Evolutionary conservation across 306 rosid species (phyloP), one percentile per base, ranked within the genome.

Genomic region (Pyrus pyrifolia): DNA sequence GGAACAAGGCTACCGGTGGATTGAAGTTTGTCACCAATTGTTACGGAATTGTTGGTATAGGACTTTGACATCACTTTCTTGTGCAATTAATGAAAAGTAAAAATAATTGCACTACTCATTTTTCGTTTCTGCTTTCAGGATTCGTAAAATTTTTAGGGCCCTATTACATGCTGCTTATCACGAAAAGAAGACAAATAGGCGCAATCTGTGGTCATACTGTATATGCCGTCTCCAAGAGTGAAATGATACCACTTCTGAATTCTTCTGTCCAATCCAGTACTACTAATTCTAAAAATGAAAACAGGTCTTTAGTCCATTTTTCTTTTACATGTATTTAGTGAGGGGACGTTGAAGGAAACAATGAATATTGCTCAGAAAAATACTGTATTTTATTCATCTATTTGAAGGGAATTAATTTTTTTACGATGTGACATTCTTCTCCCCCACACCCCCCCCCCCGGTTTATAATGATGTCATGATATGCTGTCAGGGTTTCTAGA

Each of bases 91-190:
- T 45, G 60, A 21, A 11, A 40, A 35, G 29, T 72, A 25, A 60
- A 67, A 78, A 61, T 38, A 13, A 2, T 67, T 45, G 6, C 71
- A 22, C 45, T 67, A 71, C 78, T 87, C 72, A 86, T 76, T 27
- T n/a, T 81, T 18, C 13, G 27, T 61, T 78, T 61, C 45, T 25
- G 31, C n/a, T 86, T 76, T 74, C 78, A 95, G 99, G 99, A 65
- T 95, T 95, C 78, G 84, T 92, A 82, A 95, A 92, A 72, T 92
- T 95, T 81, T 88, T 92, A 68, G 99, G 93, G 79, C 97, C 99
- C 17, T 90, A 90, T 86, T 95, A 95, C 88, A 90, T 95, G 97
- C 86, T 95, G 78, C 95, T 95, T 57, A 87, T 95, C 75, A 92
- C 97, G 0, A 89, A 88, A 76, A 87, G 99, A 79, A 85, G 90